Conservation (phyloP, 257 asterid genomes). For the Pogostemon cablin region DNA sequence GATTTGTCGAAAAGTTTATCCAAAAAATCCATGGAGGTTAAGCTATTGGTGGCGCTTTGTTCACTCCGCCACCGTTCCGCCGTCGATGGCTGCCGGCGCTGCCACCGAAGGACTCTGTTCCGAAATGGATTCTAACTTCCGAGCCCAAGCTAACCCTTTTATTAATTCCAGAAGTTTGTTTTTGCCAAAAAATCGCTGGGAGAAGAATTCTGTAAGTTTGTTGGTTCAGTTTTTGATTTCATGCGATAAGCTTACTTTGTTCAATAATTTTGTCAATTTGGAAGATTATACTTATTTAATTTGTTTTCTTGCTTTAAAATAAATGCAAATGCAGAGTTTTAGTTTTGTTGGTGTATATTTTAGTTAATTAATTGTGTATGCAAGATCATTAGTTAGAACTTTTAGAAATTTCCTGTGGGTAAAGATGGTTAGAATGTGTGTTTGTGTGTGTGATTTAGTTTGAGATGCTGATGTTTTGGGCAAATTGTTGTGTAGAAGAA, state of each 20-base stretch:
- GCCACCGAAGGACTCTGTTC: conserved; percentile 23
- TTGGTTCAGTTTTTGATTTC: conserved; percentile 14
- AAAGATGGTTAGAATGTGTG: not conserved
- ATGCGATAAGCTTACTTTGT: not conserved
- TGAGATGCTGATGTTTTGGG: not conserved
- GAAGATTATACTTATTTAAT: not conserved
- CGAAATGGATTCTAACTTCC: conserved; percentile 31
- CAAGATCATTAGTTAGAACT: not conserved
- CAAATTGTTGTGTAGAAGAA: not conserved
- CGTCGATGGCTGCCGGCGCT: conserved; percentile 32
- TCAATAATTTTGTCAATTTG: not conserved
- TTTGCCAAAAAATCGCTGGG: conserved; percentile 29
- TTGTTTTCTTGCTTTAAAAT: conserved; percentile 27
- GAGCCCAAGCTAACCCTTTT: conserved; percentile 38
- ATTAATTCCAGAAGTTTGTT: conserved; percentile 34
- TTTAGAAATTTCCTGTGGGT: not conserved
- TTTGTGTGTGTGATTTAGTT: not conserved
- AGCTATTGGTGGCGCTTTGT: conserved; percentile 50
- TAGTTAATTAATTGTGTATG: not conserved
- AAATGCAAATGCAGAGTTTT: conserved; percentile 6
- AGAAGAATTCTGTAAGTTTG: conserved; percentile 41
- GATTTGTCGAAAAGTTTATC: conserved; percentile 59
- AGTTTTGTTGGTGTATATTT: conserved; percentile 23
- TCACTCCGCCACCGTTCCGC: conserved; percentile 41
- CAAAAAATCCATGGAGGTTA: conserved; percentile 40